phyloP scores from a whole-genome alignment of 305 asterid genomes.

The Galium porrigens region DNA sequence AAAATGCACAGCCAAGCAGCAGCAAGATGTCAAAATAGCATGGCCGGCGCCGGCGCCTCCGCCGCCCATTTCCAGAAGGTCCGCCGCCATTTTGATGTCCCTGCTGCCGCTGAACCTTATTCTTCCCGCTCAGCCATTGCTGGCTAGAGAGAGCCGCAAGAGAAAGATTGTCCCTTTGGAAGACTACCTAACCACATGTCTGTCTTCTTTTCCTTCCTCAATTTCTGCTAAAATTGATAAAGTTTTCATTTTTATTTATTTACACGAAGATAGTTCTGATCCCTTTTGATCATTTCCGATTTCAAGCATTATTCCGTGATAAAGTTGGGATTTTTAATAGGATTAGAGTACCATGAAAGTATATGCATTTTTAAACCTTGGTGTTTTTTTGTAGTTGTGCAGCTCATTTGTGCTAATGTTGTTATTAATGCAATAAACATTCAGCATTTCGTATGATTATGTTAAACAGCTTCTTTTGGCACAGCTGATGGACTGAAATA shows the following conservation, averaged over 20 bases:
- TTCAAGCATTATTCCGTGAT: not conserved
- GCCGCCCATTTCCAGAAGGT: conserved; percentile 59
- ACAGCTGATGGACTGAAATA: conserved; percentile 80
- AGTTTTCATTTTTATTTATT: not conserved
- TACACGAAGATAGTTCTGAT: not conserved
- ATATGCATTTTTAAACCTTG: not conserved
- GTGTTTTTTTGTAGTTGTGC: not conserved
- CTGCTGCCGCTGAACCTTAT: conserved; percentile 36
- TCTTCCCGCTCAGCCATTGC: conserved; percentile 39
- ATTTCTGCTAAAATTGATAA: not conserved
- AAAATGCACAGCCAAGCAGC: conserved; percentile 1
- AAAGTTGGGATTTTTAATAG: not conserved
- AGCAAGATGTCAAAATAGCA: conserved; percentile 16
- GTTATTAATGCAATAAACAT: not conserved
- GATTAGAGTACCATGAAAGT: not conserved
- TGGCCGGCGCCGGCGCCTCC: conserved; percentile 9
- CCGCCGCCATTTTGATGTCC: conserved; percentile 44
- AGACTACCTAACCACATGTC: conserved; percentile 49
- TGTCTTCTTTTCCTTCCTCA: conserved; percentile 18
- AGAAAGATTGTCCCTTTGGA: conserved; percentile 59
- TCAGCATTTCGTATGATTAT: conserved; percentile 11
- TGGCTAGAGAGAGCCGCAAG: conserved; percentile 83
- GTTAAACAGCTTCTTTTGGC: conserved; percentile 20
- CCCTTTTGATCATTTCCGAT: not conserved
- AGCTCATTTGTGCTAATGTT: not conserved